Evolutionary conservation across 345 rosid genomes (phyloP).

Genomic region (Adansonia digitata): DNA sequence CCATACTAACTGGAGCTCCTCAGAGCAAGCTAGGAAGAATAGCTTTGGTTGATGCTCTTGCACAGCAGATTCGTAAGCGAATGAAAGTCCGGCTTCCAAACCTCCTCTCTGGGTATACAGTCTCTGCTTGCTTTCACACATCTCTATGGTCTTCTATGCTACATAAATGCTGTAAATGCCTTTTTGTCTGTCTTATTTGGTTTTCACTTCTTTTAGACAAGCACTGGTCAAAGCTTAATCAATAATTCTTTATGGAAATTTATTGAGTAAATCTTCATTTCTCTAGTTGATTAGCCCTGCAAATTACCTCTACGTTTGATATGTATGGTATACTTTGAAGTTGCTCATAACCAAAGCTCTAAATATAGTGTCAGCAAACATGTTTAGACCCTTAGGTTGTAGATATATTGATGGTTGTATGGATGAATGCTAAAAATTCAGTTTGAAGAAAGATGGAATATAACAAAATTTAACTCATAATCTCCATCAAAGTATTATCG

Average conservation of each 20-base stretch:
- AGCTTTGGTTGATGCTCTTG: constrained; percentile 70
- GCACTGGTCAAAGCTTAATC: not conserved
- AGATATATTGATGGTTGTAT: not conserved
- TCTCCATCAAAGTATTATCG: not conserved
- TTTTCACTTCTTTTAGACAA: not conserved
- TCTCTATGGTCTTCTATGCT: not conserved
- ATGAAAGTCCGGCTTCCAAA: constrained; percentile 74
- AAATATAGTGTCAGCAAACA: not conserved
- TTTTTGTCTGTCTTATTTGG: not conserved
- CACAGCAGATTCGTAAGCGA: constrained; percentile 69
- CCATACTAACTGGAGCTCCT: constrained; percentile 66
- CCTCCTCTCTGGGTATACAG: constrained; percentile 59
- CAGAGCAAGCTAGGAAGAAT: constrained; percentile 70
- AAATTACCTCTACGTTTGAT: not conserved
- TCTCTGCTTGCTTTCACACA: not conserved
- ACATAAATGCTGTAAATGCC: not conserved
- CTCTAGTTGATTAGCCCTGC: not conserved
- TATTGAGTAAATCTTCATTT: not conserved
- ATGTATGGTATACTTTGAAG: not conserved
- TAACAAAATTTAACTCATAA: not conserved
- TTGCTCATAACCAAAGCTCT: not conserved
- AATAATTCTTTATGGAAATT: not conserved
- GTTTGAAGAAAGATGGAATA: not conserved
- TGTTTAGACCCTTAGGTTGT: not conserved
- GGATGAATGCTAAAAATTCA: not conserved